Percentiles rank a stretch among this genome's conserved stretches.
These are phyloP conservation scores for Prunus campanulata DNA, from an alignment of 306 rosid genomes.

Conservation along the genomic window DNA sequence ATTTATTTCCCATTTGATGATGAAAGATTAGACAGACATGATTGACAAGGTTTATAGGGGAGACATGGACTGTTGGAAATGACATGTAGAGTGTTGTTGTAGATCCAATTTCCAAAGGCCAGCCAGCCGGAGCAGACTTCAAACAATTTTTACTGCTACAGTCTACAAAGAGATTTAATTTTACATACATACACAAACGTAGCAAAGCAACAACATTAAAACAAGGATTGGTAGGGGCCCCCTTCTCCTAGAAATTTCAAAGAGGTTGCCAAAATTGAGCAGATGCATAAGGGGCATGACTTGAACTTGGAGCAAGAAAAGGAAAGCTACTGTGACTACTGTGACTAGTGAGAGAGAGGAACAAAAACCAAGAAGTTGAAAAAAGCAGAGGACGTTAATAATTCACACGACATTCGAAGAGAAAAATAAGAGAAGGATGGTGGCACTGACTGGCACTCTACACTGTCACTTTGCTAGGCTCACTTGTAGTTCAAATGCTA, in stretches of 20 bases:
- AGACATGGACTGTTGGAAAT: neutral
- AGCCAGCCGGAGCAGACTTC: neutral
- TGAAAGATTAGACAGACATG: neutral
- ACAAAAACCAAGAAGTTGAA: conserved; percentile 7
- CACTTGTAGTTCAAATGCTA: neutral
- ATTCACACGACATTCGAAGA: conserved; percentile 14
- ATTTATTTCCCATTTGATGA: neutral
- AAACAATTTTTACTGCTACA: too few relatives aligned
- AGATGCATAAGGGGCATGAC: neutral
- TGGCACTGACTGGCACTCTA: neutral
- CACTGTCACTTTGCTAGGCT: neutral
- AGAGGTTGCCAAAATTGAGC: neutral
- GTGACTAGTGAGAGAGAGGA: neutral
- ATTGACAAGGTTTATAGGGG: neutral
- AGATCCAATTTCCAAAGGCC: conserved; percentile 1
- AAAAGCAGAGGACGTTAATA: neutral
- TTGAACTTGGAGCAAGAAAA: conserved; percentile 5
- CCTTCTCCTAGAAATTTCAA: neutral
- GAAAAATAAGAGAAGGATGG: neutral
- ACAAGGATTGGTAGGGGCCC: neutral
- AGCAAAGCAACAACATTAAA: too few relatives aligned
- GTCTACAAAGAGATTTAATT: too few relatives aligned
- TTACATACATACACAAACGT: too few relatives aligned
- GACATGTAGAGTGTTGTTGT: neutral
- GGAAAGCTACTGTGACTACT: neutral